These are phyloP conservation scores for Furculomyces boomerangus DNA, from an alignment of 371 early-diverging fungal species.

Conservation along the genomic window DNA sequence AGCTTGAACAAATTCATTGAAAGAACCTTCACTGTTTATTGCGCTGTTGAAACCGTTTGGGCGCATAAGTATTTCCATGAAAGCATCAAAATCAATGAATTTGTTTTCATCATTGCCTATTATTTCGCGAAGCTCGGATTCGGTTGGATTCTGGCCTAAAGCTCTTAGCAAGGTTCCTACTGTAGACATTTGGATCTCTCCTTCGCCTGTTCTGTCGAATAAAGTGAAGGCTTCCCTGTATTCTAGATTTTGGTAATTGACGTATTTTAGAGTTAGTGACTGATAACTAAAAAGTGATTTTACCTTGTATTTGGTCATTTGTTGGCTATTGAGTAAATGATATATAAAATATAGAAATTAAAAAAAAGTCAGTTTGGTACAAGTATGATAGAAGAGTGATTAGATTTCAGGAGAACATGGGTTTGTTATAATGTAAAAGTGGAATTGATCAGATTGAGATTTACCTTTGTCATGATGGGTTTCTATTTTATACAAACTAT, in stretches of 20 bases:
- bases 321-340: too few species aligned
- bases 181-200: slow-evolving; percentile 47
- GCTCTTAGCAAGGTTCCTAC: slow-evolving; percentile 68
- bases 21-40: slow-evolving; percentile 32
- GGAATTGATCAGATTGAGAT: too few species aligned
- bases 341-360: too few species aligned
- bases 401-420: too few species aligned
- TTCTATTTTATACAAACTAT: too few species aligned
- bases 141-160: slow-evolving; percentile 70
- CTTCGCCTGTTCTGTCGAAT: slow-evolving; percentile 84
- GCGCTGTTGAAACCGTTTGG: slow-evolving; percentile 62
- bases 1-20: slow-evolving; percentile 82
- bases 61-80: slow-evolving; percentile 49
- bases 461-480: too few species aligned
- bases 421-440: too few species aligned
- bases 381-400: too few species aligned
- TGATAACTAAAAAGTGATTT: too few species aligned
- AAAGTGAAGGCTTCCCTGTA: slow-evolving; percentile 74
- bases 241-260: slow-evolving; percentile 23
- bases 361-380: too few species aligned
- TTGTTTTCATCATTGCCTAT: slow-evolving; percentile 30
- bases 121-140: slow-evolving; percentile 58
- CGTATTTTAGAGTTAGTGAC: too few species aligned
- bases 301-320: too few species aligned
- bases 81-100: slow-evolving; percentile 47